phyloP scores from a whole-genome alignment of 2,329 filamentous ascomycete genomes.

The Aspergillus udagawae region DNA sequence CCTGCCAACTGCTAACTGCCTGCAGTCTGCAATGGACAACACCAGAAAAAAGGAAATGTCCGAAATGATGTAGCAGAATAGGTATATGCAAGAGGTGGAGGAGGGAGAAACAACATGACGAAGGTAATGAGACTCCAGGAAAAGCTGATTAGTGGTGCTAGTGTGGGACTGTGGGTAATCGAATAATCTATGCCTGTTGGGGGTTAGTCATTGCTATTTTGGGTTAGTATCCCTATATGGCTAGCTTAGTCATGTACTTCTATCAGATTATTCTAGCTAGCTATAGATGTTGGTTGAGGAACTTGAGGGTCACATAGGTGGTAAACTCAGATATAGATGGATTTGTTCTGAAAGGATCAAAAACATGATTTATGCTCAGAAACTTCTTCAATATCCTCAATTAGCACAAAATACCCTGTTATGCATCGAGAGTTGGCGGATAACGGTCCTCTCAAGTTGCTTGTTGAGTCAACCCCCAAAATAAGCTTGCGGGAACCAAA shows the following conservation, averaged over 20 bases:
- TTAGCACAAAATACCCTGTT: no score
- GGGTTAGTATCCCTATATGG: background rate
- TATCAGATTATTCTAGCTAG: background rate
- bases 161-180: background rate
- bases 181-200: background rate
- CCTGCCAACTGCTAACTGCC: no score
- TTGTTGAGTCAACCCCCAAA: background rate
- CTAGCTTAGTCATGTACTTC: background rate
- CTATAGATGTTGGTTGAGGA: background rate
- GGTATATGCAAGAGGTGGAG: background rate
- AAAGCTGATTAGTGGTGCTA: background rate
- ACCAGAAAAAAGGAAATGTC: background rate
- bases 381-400: no score
- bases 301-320: no score
- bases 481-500: background rate
- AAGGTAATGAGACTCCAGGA: background rate
- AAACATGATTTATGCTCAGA: no score
- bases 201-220: background rate
- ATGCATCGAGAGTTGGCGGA: no score
- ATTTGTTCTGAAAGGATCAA: no score
- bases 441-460: no score
- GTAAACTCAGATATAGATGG: no score
- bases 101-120: background rate
- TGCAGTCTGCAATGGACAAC: background rate
- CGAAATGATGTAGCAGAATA: background rate